phyloP scores from a whole-genome alignment of 768 basidiomycete genomes.

The Russula sp. region DNA sequence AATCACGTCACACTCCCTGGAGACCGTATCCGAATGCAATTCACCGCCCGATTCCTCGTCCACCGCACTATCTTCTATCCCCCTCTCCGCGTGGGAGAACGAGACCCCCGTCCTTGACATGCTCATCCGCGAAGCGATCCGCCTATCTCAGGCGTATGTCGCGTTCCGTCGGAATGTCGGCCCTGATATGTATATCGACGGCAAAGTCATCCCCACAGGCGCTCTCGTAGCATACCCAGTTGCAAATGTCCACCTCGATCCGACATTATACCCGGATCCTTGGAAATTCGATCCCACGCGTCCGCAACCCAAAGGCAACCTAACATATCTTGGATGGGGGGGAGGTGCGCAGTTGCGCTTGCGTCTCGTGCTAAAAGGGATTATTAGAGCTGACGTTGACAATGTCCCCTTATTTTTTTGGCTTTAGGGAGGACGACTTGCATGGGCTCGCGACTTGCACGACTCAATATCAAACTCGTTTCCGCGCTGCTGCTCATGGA shows the following conservation, averaged over 20 bases:
- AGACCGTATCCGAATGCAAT: slow-evolving; percentile 14
- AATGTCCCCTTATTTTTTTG: not conserved
- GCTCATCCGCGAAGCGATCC: slow-evolving; percentile 72
- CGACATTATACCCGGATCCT: slow-evolving; percentile 68
- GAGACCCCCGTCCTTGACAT: slow-evolving; percentile 69
- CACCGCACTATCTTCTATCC: slow-evolving; percentile 54
- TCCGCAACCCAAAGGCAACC: slow-evolving; percentile 47
- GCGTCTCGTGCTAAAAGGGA: not conserved
- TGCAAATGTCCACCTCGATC: slow-evolving; percentile 73
- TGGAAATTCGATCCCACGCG: slow-evolving; percentile 71
- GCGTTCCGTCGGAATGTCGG: slow-evolving; percentile 81
- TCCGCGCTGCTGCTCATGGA: slow-evolving; percentile 64
- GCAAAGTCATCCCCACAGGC: slow-evolving; percentile 66
- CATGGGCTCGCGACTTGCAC: slow-evolving; percentile 71
- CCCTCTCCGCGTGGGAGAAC: slow-evolving; percentile 67
- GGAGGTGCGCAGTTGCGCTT: slow-evolving; percentile 51
- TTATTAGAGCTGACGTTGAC: not conserved
- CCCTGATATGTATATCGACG: slow-evolving; percentile 65
- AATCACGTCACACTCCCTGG: slow-evolving; percentile 34
- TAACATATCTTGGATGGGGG: slow-evolving; percentile 74
- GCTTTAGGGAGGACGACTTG: slow-evolving; percentile 64
- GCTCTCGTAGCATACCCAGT: slow-evolving; percentile 78
- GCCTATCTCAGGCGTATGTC: slow-evolving; percentile 73
- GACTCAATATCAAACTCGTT: slow-evolving; percentile 69
- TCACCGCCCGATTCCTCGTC: slow-evolving; percentile 37